A percentile compares a stretch with the other conserved stretches of the same genome.
phyloP scores from a whole-genome alignment of 1,284 basidiomycete species.

The Papiliotrema terrestris region DNA sequence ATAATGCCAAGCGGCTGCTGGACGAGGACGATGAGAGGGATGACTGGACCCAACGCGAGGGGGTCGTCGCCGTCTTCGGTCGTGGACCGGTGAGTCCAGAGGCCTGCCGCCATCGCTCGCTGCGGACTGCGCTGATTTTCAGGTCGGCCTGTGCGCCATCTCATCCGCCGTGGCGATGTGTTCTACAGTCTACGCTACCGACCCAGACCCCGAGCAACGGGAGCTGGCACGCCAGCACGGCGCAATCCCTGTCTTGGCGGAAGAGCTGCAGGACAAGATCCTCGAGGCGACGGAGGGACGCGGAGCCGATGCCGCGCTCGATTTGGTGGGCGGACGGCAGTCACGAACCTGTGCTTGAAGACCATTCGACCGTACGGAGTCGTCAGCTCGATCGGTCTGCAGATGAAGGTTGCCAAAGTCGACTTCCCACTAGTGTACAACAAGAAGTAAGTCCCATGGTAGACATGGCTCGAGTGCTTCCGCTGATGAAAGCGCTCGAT shows the following conservation, averaged over 20 bases:
- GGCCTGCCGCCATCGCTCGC: too few relatives aligned
- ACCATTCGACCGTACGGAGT: constrained; percentile 75
- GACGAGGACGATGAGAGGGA: constrained; percentile 39
- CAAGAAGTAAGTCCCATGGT: constrained; percentile 58
- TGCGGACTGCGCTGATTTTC: constrained; percentile 4
- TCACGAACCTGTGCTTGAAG: constrained; percentile 65
- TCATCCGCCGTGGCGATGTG: constrained; percentile 47
- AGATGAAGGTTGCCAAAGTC: constrained; percentile 33
- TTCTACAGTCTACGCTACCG: constrained; percentile 39
- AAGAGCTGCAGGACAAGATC: constrained; percentile 27
- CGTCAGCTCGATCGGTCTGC: constrained; percentile 72
- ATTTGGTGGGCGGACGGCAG: constrained; percentile 76
- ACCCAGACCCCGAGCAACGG: constrained; percentile 25
- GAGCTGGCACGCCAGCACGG: constrained; percentile 41
- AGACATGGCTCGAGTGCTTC: neutral
- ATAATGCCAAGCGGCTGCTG: constrained; percentile 44
- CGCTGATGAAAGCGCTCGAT: constrained; percentile 17
- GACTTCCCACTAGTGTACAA: constrained; percentile 60
- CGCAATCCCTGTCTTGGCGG: constrained; percentile 39
- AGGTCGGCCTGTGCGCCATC: constrained; percentile 49
- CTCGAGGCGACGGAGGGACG: constrained; percentile 39
- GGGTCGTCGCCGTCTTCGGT: constrained; percentile 46
- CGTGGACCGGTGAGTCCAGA: constrained; percentile 51
- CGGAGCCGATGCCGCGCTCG: constrained; percentile 50
- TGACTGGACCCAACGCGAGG: constrained; percentile 14